Evolutionary conservation across 805 yeast genomes (phyloP).

Genomic region (Saccharomyces mikatae): DNA sequence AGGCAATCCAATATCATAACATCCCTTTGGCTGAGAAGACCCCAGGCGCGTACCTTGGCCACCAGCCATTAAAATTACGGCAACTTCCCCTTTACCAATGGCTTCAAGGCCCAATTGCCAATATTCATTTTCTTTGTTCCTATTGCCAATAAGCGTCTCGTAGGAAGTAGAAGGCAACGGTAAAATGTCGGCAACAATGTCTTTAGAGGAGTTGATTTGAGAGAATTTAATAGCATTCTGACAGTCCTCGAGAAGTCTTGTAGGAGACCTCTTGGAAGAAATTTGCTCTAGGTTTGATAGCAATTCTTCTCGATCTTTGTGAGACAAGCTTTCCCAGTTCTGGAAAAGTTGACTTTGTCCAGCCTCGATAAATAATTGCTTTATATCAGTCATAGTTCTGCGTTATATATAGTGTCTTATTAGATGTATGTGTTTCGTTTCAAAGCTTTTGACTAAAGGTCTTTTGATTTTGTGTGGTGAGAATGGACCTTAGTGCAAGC

Average conservation of each 20-base stretch:
- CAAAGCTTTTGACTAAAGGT: not conserved
- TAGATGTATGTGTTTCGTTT: not conserved
- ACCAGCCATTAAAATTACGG: constrained; percentile 90
- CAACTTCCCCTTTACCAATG: constrained; percentile 67
- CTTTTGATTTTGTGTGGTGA: not conserved
- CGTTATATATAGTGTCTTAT: not conserved
- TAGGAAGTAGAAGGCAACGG: constrained; percentile 51
- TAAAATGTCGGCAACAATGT: constrained; percentile 26
- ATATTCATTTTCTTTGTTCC: constrained; percentile 36
- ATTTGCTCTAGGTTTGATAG: constrained; percentile 25
- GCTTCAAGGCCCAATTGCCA: constrained; percentile 53
- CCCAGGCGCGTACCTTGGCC: constrained; percentile 98
- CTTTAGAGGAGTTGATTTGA: constrained; percentile 26
- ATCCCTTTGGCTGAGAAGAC: constrained; percentile 85
- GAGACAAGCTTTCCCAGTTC: constrained; percentile 36
- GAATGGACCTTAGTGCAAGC: not conserved
- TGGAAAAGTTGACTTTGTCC: constrained; percentile 48
- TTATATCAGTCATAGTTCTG: constrained; percentile 7
- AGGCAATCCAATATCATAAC: constrained; percentile 80
- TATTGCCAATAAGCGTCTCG: constrained; percentile 36
- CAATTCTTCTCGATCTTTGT: constrained; percentile 32
- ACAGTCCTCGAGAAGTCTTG: constrained; percentile 32
- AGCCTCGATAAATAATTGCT: constrained; percentile 35
- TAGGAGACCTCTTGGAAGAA: constrained; percentile 14
- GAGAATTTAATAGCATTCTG: constrained; percentile 34